phyloP scores from a whole-genome alignment of 176 grass and related monocot genomes.

The Bolboschoenus planiculmis region DNA sequence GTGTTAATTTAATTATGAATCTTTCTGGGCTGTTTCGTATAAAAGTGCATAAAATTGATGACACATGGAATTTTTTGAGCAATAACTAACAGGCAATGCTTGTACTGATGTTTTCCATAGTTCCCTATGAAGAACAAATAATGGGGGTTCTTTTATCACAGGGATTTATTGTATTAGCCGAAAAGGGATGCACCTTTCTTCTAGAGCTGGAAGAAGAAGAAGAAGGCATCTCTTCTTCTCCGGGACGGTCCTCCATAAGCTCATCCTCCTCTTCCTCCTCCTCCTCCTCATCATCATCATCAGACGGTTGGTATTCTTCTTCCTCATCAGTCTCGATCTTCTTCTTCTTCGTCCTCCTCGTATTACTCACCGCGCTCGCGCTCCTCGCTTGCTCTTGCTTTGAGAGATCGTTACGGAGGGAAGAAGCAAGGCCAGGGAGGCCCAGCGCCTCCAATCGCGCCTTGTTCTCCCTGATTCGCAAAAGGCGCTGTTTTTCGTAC shows the following conservation, averaged over 20 bases:
- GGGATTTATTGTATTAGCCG: background rate
- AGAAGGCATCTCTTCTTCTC: conserved; percentile 15
- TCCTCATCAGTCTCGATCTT: conserved; percentile 28
- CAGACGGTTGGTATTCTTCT: conserved; percentile 61
- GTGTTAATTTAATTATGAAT: background rate
- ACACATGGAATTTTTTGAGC: too few species aligned
- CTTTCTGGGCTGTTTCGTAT: background rate
- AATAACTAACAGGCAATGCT: too few species aligned
- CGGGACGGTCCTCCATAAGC: conserved; percentile 10
- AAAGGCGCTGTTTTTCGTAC: conserved; percentile 65
- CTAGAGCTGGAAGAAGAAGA: conserved; percentile 36
- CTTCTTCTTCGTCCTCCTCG: conserved; percentile 27
- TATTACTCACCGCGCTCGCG: background rate
- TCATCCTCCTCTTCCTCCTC: conserved; percentile 13
- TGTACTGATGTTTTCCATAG: too few species aligned
- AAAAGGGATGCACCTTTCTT: conserved; percentile 31
- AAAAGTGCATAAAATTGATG: too few species aligned
- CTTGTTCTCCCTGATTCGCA: conserved; percentile 65
- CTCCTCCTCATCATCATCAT: conserved; percentile 19
- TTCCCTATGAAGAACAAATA: too few species aligned
- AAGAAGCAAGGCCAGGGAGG: conserved; percentile 45
- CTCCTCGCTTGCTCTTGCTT: background rate
- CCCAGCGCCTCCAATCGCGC: conserved; percentile 59
- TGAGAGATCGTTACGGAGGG: conserved; percentile 19
- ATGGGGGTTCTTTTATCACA: too few species aligned